These are phyloP conservation scores for Martiniozyma abietophila DNA, from an alignment of 805 yeast genomes.

Conservation along the genomic window DNA sequence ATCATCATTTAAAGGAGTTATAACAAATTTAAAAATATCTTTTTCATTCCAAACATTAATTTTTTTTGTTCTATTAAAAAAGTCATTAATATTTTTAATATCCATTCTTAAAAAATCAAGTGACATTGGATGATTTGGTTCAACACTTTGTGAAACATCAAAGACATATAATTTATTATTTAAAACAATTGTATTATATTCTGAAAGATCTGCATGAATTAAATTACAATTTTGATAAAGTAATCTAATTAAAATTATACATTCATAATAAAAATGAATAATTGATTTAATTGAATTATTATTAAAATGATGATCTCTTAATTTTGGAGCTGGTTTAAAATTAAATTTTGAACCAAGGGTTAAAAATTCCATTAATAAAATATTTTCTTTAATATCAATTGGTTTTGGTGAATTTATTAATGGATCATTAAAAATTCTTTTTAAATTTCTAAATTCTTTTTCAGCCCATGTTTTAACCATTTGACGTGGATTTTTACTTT, in stretches of 20 bases:
- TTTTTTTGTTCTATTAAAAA: constrained; percentile 60
- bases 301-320: constrained; percentile 72
- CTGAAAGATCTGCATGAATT: constrained; percentile 95
- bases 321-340: constrained; percentile 77
- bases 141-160: constrained; percentile 96
- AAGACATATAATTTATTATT: constrained; percentile 70
- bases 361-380: constrained; percentile 88
- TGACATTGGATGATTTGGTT: constrained; percentile 96
- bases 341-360: constrained; percentile 68
- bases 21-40: constrained; percentile 68
- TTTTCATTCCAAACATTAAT: constrained; percentile 78
- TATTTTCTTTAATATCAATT: constrained; percentile 77
- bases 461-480: constrained; percentile 99
- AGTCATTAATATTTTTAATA: constrained; percentile 89
- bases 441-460: constrained; percentile 89
- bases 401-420: constrained; percentile 89
- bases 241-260: constrained; percentile 77
- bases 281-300: constrained; percentile 53
- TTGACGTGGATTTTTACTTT: constrained; percentile 86
- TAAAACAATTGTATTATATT: constrained; percentile 87
- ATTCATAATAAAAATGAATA: constrained; percentile 59
- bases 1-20: constrained; percentile 19
- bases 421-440: constrained; percentile 66
- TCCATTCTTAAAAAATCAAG: constrained; percentile 95
- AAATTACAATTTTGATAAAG: constrained; percentile 82